Conservation (phyloP, 176 grass and related monocot genomes). For the Triticum urartu region DNA sequence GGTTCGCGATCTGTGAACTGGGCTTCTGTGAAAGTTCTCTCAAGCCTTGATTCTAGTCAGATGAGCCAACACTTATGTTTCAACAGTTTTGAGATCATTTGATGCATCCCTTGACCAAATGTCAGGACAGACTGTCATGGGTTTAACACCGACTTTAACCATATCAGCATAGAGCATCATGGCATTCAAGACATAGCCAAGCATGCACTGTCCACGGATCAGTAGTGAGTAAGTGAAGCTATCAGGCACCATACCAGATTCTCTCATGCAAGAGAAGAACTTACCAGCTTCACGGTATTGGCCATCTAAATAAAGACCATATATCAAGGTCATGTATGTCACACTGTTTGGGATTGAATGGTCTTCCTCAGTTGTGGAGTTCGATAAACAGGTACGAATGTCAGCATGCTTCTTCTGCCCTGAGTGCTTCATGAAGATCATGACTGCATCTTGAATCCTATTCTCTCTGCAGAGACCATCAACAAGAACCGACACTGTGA, state of each 20-base stretch:
- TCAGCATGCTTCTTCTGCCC: conserved; percentile 10
- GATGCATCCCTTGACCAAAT: conserved; percentile 39
- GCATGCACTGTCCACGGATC: conserved; percentile 56
- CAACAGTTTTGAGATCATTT: conserved; percentile 23
- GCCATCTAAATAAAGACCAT: conserved; percentile 47
- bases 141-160: conserved; percentile 51
- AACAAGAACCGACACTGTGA: conserved; percentile 46
- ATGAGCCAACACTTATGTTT: conserved; percentile 13
- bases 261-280: conserved; percentile 56
- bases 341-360: conserved; percentile 31
- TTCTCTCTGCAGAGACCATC: conserved; percentile 50
- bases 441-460: conserved; percentile 48
- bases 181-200: conserved; percentile 58
- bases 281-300: conserved; percentile 37
- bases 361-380: conserved; percentile 11
- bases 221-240: conserved; percentile 56
- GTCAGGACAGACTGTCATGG: conserved; percentile 40
- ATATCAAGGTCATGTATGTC: conserved; percentile 60
- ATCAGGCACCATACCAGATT: conserved; percentile 50
- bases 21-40: not conserved
- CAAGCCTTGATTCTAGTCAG: conserved; percentile 1
- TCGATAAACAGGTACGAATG: conserved; percentile 2
- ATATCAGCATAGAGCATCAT: conserved; percentile 65
- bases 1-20: conserved; percentile 17
- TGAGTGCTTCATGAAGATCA: conserved; percentile 31